Percentiles rank a stretch among this genome's conserved stretches.
These are phyloP conservation scores for Aureobasidium sp. DNA, from an alignment of 2,329 filamentous ascomycete species.

Conservation along the genomic window DNA sequence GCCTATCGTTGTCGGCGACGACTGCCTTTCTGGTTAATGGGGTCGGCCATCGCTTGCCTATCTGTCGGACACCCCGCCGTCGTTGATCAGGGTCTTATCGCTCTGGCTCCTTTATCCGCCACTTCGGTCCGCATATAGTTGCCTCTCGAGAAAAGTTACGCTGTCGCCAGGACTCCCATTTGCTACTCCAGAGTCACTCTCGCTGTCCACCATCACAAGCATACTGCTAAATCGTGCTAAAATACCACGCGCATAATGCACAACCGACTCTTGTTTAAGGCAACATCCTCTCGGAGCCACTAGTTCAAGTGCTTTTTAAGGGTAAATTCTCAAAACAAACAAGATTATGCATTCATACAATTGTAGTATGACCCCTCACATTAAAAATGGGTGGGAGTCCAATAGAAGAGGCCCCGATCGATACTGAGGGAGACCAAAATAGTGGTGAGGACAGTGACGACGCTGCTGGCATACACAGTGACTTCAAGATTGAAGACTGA, in stretches of 20 bases:
- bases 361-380: too few relatives aligned
- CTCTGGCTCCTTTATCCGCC: neutral
- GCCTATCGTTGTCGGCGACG: constrained; percentile 1
- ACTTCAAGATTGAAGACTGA: neutral
- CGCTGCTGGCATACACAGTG: neutral
- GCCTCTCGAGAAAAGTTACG: neutral
- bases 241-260: neutral
- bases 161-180: too few relatives aligned
- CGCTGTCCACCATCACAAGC: neutral
- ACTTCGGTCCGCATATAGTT: neutral
- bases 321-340: too few relatives aligned
- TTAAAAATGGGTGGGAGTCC: too few relatives aligned
- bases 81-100: neutral
- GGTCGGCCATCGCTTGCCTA: constrained; percentile 6
- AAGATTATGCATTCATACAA: neutral
- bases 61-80: neutral
- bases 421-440: neutral
- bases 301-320: neutral
- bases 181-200: neutral
- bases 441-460: neutral
- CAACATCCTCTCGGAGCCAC: neutral
- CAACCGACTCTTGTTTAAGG: neutral
- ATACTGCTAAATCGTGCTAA: too few relatives aligned
- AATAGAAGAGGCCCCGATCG: neutral
- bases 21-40: neutral